Conservation (phyloP, 2,329 filamentous ascomycete species). For the Arthrobotrys sinensis region DNA sequence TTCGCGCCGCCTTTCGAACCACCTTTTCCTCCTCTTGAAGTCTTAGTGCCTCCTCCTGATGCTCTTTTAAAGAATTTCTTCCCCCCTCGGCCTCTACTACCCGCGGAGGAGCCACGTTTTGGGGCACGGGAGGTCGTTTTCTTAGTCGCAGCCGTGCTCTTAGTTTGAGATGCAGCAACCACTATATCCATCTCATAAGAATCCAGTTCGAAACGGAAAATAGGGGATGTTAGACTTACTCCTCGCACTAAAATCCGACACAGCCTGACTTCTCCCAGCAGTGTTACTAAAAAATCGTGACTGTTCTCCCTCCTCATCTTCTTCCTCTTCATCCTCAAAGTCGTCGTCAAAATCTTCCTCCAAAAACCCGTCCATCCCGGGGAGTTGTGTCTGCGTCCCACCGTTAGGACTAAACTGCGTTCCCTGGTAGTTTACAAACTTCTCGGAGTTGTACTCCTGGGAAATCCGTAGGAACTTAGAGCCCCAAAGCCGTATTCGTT, state of each 20-base stretch:
- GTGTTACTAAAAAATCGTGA: conserved; percentile 46
- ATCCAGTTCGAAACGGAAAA: not conserved
- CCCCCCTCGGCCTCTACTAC: conserved; percentile 33
- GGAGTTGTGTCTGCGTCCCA: conserved; percentile 13
- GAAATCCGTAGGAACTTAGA: conserved; percentile 48
- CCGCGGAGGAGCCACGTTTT: conserved; percentile 12
- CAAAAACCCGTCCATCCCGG: conserved; percentile 39
- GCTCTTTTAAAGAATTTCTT: conserved; percentile 46
- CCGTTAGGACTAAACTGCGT: conserved; percentile 33
- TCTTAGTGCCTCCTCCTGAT: conserved; percentile 17
- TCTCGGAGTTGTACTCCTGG: conserved; percentile 56
- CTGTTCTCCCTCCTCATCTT: conserved; percentile 32
- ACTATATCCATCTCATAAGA: conserved; percentile 34
- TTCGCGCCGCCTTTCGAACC: conserved; percentile 10
- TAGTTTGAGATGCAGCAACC: conserved; percentile 45
- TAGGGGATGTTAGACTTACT: conserved; percentile 25
- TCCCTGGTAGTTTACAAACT: conserved; percentile 53
- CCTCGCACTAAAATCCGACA: conserved; percentile 44
- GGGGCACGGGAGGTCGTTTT: conserved; percentile 22
- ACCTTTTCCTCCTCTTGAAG: conserved; percentile 7
- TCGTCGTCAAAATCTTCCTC: conserved; percentile 54
- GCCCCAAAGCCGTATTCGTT: conserved; percentile 44
- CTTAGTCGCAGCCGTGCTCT: conserved; percentile 15
- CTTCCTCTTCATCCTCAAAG: conserved; percentile 41
- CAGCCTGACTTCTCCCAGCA: conserved; percentile 29